These are phyloP conservation scores for Penicillium sp. DNA, from an alignment of 2,329 filamentous ascomycete genomes.

Conservation along the genomic window DNA sequence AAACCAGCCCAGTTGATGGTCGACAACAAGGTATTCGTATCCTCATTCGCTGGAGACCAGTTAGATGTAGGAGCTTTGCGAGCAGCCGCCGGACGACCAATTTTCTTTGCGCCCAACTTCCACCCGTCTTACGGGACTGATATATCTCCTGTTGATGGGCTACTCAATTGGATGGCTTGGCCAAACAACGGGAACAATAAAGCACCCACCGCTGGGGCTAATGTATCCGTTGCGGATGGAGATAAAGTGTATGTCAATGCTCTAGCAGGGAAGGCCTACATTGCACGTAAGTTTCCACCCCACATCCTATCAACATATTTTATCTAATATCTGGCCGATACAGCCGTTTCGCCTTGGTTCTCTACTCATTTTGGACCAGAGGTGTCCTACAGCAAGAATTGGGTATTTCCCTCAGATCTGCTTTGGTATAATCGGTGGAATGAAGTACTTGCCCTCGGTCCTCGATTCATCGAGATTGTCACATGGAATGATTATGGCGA, in stretches of 20 bases:
- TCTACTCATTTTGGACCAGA: conserved; percentile 55
- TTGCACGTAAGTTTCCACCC: conserved; percentile 45
- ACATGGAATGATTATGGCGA: conserved; percentile 65
- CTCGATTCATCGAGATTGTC: conserved; percentile 56
- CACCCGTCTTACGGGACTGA: conserved; percentile 42
- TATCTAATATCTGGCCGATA: conserved; percentile 44
- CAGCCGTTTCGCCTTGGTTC: conserved; percentile 59
- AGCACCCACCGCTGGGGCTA: conserved; percentile 45
- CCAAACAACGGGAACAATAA: conserved; percentile 49
- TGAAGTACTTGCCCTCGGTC: conserved; percentile 51
- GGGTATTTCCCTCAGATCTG: conserved; percentile 61
- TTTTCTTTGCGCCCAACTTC: conserved; percentile 55
- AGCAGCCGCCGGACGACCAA: conserved; percentile 41
- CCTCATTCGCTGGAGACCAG: conserved; percentile 53
- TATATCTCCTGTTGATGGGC: conserved; percentile 40
- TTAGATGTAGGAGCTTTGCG: conserved; percentile 46
- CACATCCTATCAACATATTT: background rate
- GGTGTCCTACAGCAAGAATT: conserved; percentile 56
- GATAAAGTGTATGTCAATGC: conserved; percentile 40
- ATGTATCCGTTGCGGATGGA: conserved; percentile 45
- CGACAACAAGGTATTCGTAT: conserved; percentile 52
- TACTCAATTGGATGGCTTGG: conserved; percentile 49
- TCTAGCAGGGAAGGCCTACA: conserved; percentile 46
- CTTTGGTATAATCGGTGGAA: conserved; percentile 63
- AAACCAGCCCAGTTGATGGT: conserved; percentile 50